Percentiles rank a stretch among this genome's conserved stretches.
These are phyloP conservation scores for Cenchrus fungigraminus DNA, from an alignment of 176 grass and related monocot species.

Conservation along the genomic window DNA sequence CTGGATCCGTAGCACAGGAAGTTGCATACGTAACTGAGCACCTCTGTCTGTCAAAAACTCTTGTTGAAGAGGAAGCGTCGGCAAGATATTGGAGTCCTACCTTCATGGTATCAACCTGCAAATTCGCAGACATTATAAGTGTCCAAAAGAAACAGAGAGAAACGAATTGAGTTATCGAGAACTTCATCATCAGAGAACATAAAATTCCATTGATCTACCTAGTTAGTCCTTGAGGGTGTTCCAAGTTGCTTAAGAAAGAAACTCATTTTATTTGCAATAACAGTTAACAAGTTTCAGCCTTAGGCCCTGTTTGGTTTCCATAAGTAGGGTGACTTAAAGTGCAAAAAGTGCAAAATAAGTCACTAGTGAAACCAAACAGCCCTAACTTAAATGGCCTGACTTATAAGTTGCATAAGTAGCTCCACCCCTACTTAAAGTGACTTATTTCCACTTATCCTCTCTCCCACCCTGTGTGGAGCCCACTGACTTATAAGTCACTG, in stretches of 20 bases:
- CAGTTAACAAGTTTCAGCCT: neutral
- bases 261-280: conserved; percentile 2
- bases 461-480: no score
- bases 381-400: no score
- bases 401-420: no score
- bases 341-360: no score
- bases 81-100: conserved; percentile 25
- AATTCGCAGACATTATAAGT: neutral
- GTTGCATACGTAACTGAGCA: conserved; percentile 46
- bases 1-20: conserved; percentile 44
- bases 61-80: conserved; percentile 6
- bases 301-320: no score
- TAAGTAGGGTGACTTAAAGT: no score
- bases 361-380: no score
- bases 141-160: neutral
- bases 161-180: neutral
- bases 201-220: neutral
- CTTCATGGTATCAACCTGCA: conserved; percentile 43
- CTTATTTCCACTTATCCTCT: no score
- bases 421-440: no score
- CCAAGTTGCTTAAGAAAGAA: neutral
- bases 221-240: neutral
- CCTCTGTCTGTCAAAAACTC: conserved; percentile 1
- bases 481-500: no score
- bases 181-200: neutral